A percentile compares a stretch with the other conserved stretches of the same genome.
These are phyloP conservation scores for Pleurotus giganteus DNA, from an alignment of 768 basidiomycete genomes.

Conservation along the genomic window DNA sequence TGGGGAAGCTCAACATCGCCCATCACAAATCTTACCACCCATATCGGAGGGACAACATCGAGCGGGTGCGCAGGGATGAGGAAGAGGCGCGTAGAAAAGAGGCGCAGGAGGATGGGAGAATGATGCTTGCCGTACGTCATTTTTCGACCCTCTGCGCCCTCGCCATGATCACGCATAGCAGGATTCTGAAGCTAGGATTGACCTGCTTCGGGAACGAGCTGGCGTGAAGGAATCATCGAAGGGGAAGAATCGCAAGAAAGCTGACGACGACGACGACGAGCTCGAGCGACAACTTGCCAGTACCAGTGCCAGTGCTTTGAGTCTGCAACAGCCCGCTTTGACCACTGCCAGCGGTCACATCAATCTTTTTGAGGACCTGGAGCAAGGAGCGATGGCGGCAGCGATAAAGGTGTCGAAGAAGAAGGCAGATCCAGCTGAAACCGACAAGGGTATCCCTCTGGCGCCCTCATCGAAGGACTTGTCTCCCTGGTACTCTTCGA, in stretches of 20 bases:
- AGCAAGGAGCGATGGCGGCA: too few species aligned
- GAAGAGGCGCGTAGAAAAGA: constrained; percentile 71
- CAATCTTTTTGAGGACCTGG: too few species aligned
- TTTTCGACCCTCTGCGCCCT: neutral
- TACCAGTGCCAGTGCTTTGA: constrained; percentile 29
- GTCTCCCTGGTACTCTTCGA: too few species aligned
- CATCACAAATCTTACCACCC: constrained; percentile 89
- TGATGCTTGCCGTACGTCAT: constrained; percentile 66
- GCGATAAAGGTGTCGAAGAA: too few species aligned
- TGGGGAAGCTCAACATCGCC: constrained; percentile 73
- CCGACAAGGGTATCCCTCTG: too few species aligned
- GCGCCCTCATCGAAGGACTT: too few species aligned
- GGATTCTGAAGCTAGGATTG: constrained; percentile 82
- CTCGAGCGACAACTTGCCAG: too few species aligned
- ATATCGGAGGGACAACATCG: constrained; percentile 82
- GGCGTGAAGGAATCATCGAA: constrained; percentile 32
- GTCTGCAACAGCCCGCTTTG: too few species aligned
- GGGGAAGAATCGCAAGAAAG: constrained; percentile 34
- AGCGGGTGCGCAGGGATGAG: constrained; percentile 76
- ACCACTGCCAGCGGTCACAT: too few species aligned
- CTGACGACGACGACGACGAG: constrained; percentile 35
- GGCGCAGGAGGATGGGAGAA: constrained; percentile 65
- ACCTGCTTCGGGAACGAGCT: constrained; percentile 59
- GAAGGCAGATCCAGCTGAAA: too few species aligned
- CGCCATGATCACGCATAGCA: constrained; percentile 26